Percentiles rank a stretch among this genome's conserved stretches.
phyloP scores from a whole-genome alignment of 2,329 filamentous ascomycete species.

The Colletotrichum sp. region DNA sequence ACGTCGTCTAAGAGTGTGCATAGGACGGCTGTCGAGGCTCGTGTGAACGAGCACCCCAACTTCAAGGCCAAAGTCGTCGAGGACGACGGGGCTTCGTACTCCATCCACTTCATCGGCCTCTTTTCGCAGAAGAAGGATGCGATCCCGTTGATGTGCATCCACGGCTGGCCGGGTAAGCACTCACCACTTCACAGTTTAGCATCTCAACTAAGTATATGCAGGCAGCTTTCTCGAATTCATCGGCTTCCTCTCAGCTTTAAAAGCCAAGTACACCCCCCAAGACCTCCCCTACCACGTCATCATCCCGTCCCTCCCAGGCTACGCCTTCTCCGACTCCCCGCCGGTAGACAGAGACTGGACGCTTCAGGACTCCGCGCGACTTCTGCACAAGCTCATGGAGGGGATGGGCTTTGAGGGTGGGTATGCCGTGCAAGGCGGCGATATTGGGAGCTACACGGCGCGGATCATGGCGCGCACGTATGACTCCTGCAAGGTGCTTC shows the following conservation, averaged over 20 bases:
- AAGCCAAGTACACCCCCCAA: neutral
- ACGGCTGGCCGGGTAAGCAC: neutral
- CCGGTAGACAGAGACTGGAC: neutral
- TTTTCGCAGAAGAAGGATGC: neutral
- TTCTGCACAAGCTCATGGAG: neutral
- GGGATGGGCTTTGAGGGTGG: neutral
- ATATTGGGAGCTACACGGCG: neutral
- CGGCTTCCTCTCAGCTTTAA: neutral
- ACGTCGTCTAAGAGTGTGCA: rapidly evolving
- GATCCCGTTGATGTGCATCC: neutral
- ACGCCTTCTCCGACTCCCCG: neutral
- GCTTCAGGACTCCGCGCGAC: neutral
- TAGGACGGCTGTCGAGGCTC: neutral
- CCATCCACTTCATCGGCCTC: neutral
- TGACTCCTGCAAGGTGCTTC: neutral
- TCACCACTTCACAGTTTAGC: neutral
- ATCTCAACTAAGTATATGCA: neutral
- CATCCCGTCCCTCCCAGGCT: neutral
- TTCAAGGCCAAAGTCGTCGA: neutral
- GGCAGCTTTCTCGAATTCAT: neutral
- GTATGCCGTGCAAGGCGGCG: neutral
- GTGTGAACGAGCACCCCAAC: neutral
- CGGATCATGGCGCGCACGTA: neutral
- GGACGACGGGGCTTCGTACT: neutral
- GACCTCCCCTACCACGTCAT: neutral